Base-by-base conservation (phyloP, 2,329 filamentous ascomycete genomes). In the Fusarium vanettenii region DNA sequence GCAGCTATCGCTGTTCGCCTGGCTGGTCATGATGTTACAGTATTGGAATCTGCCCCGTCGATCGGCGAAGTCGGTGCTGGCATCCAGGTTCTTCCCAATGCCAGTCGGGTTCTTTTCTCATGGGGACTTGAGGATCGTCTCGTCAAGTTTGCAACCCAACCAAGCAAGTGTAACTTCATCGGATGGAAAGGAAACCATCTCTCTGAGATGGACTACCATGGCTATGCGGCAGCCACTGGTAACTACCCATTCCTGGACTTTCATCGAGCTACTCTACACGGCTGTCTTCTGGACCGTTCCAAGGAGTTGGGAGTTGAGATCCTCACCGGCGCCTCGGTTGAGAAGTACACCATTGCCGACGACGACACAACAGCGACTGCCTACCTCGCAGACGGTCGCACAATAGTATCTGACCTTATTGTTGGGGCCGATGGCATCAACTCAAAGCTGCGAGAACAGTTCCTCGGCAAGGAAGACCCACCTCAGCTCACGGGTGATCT, bases 401-500 rank as follows among this genome's bases (percentile, higher is more conserved):
- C 76, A 3, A 78, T 86, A 22, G 67, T 78, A 5, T 84, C 82
- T 0, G 86, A 88, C 71, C 75, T 87, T 2, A 76, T 89, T 7
- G 80, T 89, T 60, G 86, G 85, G n/a, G 84, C 86, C 7, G 87
- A 88, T 74, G 87, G 87, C 2, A 82, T 78, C 60, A 69, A 69
- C 61, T 78, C 76, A 5, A 75, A 61, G 22, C 56, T 76, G 61
- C 84, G 87, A 5, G 83, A 86, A 64, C 79, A 82, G 8, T 80
- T 90, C n/a, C 76, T 89, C 8, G 84, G 84, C 4, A 79, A 80
- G 14, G 76, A 81, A 0, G 84, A 87, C 71, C 85, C 86, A 0
- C 87, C 88, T 2, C 79, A 84, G 16, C 83, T 85, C 59, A 90
- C 89, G 0, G 89, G 89, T 1, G 88, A 91, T 76, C 78, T 90